Conservation (phyloP, 179 eudicot species). For the Actinidia arguta region DNA sequence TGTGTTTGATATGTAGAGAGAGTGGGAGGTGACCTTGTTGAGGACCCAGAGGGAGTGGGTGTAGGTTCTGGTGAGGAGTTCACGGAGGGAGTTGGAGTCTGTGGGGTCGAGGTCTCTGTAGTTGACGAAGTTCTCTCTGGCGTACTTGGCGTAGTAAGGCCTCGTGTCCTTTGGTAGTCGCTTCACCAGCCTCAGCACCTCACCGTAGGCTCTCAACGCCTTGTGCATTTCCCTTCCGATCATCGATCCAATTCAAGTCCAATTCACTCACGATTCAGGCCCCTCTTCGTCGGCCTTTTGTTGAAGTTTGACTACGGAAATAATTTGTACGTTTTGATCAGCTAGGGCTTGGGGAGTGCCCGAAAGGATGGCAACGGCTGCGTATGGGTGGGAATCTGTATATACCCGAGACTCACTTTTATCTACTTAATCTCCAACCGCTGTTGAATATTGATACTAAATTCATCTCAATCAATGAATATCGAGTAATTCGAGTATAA, state of each 20-base stretch:
- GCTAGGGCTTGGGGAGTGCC: too few species aligned
- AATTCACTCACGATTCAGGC: too few species aligned
- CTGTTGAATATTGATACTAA: too few species aligned
- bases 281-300: too few species aligned
- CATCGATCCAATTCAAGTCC: background rate
- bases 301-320: too few species aligned
- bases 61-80: constrained; percentile 76
- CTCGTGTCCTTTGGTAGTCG: constrained; percentile 77
- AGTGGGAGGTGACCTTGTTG: constrained; percentile 46
- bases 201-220: constrained; percentile 74
- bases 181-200: constrained; percentile 73
- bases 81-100: constrained; percentile 53
- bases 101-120: constrained; percentile 69
- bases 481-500: too few species aligned
- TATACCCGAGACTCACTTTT: too few species aligned
- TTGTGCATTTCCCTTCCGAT: constrained; percentile 51
- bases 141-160: constrained; percentile 86
- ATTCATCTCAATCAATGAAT: too few species aligned
- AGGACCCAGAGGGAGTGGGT: constrained; percentile 87
- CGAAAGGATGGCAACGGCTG: too few species aligned
- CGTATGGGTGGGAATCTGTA: too few species aligned
- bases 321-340: too few species aligned
- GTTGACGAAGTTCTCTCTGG: constrained; percentile 90
- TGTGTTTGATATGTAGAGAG: background rate
- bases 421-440: too few species aligned